Base-by-base conservation (phyloP, 2,329 filamentous ascomycete species). In the Aschersonia sp. region DNA sequence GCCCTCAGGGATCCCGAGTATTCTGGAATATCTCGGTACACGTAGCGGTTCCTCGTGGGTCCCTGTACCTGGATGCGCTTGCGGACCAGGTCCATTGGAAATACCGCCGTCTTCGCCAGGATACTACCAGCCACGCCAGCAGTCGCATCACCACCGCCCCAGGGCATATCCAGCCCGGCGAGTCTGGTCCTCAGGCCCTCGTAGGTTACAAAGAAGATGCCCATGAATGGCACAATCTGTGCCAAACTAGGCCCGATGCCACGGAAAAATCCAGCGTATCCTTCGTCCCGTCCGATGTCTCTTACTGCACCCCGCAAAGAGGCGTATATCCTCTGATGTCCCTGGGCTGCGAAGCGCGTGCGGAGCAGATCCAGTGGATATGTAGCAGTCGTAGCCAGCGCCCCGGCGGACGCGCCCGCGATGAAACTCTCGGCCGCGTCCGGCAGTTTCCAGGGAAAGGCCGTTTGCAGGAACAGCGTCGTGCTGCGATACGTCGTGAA, bases 191-290 rank as follows among this genome's bases (percentile, higher is more conserved):
- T 73, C 46, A 94, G 68, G 8, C 75, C 72, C 64, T 98, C 92
- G 67, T 97, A 98, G 41, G 80, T 76, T 35, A 85, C 78, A 66
- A 98, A 98, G 69, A 98, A 97, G 2, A 95, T 72, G 11, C 92
- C 92, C 92, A 98, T 98, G 63, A 90, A 94, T 2, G 92, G 92
- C 8, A 95, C 79, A 45, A 97, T 92, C 68, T 96, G 89, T 30
- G 74, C 83, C 29, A 97, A 70, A 0, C 83, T 87, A 2, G 90
- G 89, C 1, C 76, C 76, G 35, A 94, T 70, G 4, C 92, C 92
- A 45, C 87, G 85, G 64, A 95, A 98, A 68, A 94, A 97, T 0
- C 92, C 92, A 4, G 64, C 63, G 0, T 68, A 56, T 0, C 92
- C 92, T 67, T 98, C 92, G 51, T 85, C 74, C 4, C 71, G 71